A percentile compares a stretch with the other conserved stretches of the same genome.
These are phyloP conservation scores for Rubia yunnanensis DNA, from an alignment of 257 asterid species.

Conservation along the genomic window DNA sequence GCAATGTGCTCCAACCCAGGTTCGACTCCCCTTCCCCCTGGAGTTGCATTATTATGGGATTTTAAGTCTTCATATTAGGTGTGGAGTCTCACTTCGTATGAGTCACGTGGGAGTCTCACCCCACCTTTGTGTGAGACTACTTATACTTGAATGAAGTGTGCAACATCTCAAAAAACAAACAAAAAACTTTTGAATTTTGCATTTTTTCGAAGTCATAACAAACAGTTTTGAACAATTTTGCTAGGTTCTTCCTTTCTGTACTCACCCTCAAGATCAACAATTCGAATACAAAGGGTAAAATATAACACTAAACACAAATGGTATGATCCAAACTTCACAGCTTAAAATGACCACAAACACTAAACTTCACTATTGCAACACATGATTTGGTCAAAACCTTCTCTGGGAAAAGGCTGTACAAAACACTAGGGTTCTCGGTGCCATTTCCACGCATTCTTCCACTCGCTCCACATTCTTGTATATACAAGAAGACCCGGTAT, in stretches of 20 bases:
- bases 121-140: no score
- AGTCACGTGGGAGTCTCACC: no score
- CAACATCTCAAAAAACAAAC: no score
- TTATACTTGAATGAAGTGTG: no score
- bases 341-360: not conserved
- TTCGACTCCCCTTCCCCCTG: no score
- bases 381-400: not conserved
- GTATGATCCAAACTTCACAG: not conserved
- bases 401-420: no score
- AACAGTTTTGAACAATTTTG: not conserved
- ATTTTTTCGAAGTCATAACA: no score
- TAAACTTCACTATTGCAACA: not conserved
- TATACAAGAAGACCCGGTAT: conserved; percentile 6
- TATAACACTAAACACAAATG: not conserved
- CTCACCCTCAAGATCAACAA: not conserved
- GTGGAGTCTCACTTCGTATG: no score
- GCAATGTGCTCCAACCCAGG: no score
- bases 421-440: not conserved
- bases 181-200: no score
- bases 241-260: not conserved
- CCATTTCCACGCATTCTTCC: not conserved
- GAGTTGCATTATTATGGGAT: no score
- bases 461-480: conserved; percentile 1
- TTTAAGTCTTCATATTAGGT: no score
- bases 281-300: not conserved